A percentile compares a stretch with the other conserved stretches of the same genome.
Conservation (phyloP, 257 asterid genomes). For the Thymus quinquecostatus region DNA sequence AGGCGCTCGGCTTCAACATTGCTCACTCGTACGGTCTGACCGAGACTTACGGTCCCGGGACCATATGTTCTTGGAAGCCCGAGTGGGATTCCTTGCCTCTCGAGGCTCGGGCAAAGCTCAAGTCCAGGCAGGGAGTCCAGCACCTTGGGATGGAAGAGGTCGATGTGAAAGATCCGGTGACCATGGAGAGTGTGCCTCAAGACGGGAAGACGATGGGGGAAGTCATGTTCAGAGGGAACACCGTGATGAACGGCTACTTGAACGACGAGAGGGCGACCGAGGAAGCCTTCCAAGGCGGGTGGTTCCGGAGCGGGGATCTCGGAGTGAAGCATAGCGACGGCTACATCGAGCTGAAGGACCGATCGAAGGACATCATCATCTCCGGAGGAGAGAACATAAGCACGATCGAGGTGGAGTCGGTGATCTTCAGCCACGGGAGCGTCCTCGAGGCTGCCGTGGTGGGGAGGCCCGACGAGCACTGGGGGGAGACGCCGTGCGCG, state of each 20-base stretch:
- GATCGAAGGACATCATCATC: slow-evolving; percentile 52
- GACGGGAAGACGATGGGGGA: slow-evolving; percentile 71
- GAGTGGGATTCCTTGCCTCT: slow-evolving; percentile 37
- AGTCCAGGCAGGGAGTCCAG: slow-evolving; percentile 54
- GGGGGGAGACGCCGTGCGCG: slow-evolving; percentile 79
- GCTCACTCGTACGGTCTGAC: slow-evolving; percentile 61
- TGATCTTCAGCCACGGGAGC: slow-evolving; percentile 52
- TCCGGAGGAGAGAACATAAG: slow-evolving; percentile 59
- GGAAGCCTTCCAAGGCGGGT: slow-evolving; percentile 65
- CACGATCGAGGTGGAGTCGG: slow-evolving; percentile 62
- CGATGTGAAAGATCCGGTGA: slow-evolving; percentile 57
- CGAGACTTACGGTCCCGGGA: slow-evolving; percentile 71
- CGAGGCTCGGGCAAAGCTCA: slow-evolving; percentile 30
- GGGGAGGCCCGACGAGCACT: slow-evolving; percentile 57
- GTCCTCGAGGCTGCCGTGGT: slow-evolving; percentile 74
- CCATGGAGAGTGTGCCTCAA: slow-evolving; percentile 59
- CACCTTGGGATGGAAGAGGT: slow-evolving; percentile 53
- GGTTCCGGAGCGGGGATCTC: slow-evolving; percentile 75
- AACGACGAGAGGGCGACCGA: slow-evolving; percentile 48
- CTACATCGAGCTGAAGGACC: slow-evolving; percentile 57
- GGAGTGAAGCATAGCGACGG: slow-evolving; percentile 63
- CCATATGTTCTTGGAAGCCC: slow-evolving; percentile 44
- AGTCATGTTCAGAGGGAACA: slow-evolving; percentile 68
- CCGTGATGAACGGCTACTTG: slow-evolving; percentile 66
- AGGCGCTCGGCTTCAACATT: slow-evolving; percentile 51